These are phyloP conservation scores for Trichosporon sp. DNA, from an alignment of 1,284 basidiomycete species.

Conservation along the genomic window DNA sequence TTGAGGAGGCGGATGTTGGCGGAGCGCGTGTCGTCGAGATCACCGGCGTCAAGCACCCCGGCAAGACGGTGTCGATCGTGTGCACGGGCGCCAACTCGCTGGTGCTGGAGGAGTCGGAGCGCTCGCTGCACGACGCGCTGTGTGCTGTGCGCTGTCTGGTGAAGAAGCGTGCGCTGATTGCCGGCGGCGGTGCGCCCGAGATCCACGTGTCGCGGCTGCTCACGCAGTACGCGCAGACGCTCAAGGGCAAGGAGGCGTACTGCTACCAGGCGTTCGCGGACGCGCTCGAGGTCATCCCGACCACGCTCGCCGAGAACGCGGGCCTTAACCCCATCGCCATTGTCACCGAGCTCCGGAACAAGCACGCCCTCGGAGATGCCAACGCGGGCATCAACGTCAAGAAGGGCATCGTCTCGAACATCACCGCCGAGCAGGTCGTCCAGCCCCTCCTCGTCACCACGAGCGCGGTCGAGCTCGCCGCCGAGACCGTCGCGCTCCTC, in stretches of 20 bases:
- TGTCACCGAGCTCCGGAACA: constrained; percentile 94
- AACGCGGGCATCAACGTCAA: constrained; percentile 98
- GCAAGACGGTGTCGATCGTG: constrained; percentile 90
- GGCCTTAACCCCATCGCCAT: constrained; percentile 97
- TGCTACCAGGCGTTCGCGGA: constrained; percentile 99
- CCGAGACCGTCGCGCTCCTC: constrained; percentile 94
- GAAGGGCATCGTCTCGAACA: constrained; percentile 94
- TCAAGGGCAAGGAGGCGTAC: constrained; percentile 98
- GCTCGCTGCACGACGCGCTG: constrained; percentile 94
- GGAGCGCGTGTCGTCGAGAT: constrained; percentile 92
- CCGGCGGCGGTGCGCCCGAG: constrained; percentile 96
- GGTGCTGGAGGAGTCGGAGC: constrained; percentile 94
- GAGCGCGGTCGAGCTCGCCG: constrained; percentile 89
- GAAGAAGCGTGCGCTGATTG: constrained; percentile 94
- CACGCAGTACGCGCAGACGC: constrained; percentile 84
- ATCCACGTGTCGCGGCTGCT: constrained; percentile 94
- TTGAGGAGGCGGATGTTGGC: constrained; percentile 76
- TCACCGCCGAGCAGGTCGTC: constrained; percentile 93
- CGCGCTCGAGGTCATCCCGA: constrained; percentile 95
- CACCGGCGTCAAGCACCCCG: constrained; percentile 91
- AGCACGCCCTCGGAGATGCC: constrained; percentile 89
- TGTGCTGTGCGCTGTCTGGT: constrained; percentile 98
- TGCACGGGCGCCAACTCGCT: constrained; percentile 92
- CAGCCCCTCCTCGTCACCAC: constrained; percentile 95
- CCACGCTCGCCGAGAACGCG: constrained; percentile 96